A percentile compares a stretch with the other conserved stretches of the same genome.
Evolutionary conservation across 371 early-diverging fungal genomes (phyloP).

Genomic region (Apophysomyces elegans): DNA sequence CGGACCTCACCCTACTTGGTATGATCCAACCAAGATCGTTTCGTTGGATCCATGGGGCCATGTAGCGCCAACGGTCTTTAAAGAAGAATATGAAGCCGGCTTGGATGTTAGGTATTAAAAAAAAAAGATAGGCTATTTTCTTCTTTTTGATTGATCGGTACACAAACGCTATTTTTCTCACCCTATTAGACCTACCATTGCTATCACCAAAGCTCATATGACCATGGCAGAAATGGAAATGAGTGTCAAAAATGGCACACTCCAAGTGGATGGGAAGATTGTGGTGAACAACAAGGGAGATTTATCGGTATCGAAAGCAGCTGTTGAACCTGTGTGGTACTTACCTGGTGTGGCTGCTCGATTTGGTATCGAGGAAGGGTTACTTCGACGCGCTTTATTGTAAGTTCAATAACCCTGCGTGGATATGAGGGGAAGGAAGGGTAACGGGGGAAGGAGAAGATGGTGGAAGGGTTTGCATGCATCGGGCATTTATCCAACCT

Average conservation of each 20-base stretch:
- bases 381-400: slow-evolving; percentile 87
- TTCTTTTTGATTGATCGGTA: neutral
- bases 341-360: slow-evolving; percentile 92
- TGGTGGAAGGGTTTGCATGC: neutral
- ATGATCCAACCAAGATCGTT: slow-evolving; percentile 89
- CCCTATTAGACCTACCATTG: slow-evolving; percentile 80
- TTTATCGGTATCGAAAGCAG: slow-evolving; percentile 90
- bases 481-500: neutral
- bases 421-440: no score
- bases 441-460: no score
- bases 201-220: slow-evolving; percentile 95
- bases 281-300: slow-evolving; percentile 83
- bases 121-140: neutral
- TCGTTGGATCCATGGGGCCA: slow-evolving; percentile 96
- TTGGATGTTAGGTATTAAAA: slow-evolving; percentile 74
- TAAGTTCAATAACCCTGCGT: slow-evolving; percentile 31
- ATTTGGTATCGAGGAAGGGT: slow-evolving; percentile 86
- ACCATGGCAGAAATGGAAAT: slow-evolving; percentile 90
- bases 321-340: slow-evolving; percentile 97
- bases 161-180: neutral
- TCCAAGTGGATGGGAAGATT: slow-evolving; percentile 83
- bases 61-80: slow-evolving; percentile 66
- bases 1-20: slow-evolving; percentile 88
- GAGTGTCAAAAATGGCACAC: slow-evolving; percentile 62
- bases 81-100: slow-evolving; percentile 68